These are phyloP conservation scores for Trametopsis cervina DNA, from an alignment of 768 basidiomycete species.

Conservation along the genomic window DNA sequence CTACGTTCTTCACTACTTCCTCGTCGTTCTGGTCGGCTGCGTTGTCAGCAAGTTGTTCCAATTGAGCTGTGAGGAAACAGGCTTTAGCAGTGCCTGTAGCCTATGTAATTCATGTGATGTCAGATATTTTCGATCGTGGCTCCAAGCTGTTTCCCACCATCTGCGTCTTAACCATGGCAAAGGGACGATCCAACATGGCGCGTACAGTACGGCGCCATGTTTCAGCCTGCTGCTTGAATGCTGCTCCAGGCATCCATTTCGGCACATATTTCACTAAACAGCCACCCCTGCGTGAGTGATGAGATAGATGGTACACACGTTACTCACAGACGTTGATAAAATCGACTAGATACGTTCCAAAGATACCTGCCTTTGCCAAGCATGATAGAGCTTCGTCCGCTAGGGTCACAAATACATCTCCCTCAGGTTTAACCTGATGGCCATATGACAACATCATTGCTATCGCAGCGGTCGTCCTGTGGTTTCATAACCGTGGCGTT, in stretches of 20 bases:
- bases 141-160: conserved; percentile 32
- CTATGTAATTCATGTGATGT: conserved; percentile 19
- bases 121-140: background rate
- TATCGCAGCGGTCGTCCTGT: conserved; percentile 14
- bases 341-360: conserved; percentile 12
- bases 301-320: background rate
- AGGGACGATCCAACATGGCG: conserved; percentile 61
- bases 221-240: conserved; percentile 54
- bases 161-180: conserved; percentile 46
- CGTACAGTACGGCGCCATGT: conserved; percentile 58
- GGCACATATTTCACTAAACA: conserved; percentile 47
- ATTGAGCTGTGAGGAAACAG: conserved; percentile 41
- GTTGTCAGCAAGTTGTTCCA: conserved; percentile 53
- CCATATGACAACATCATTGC: conserved; percentile 22
- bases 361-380: conserved; percentile 6
- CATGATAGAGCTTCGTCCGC: conserved; percentile 13
- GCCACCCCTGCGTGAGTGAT: background rate
- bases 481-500: conserved; percentile 4
- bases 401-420: conserved; percentile 17
- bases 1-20: conserved; percentile 10
- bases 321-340: conserved; percentile 6
- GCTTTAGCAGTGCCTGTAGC: conserved; percentile 29
- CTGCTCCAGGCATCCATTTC: conserved; percentile 58
- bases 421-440: conserved; percentile 16
- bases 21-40: conserved; percentile 18